Evolutionary conservation across 306 rosid species (phyloP), one percentile per base, ranked within the genome.

Genomic region (Prunus salicina): DNA sequence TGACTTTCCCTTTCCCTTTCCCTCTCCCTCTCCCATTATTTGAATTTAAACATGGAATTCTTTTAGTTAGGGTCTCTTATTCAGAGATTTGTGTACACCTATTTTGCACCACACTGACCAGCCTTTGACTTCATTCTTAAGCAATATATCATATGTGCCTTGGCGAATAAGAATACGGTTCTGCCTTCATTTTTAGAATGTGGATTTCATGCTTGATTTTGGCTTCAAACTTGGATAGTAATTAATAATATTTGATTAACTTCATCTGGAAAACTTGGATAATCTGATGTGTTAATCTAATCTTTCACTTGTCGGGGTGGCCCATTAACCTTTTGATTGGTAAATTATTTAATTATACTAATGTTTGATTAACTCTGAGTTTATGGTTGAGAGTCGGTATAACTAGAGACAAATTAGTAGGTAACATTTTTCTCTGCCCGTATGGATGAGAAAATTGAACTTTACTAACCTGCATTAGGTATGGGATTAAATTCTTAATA

Each of bases 111-210:
- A 52, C 50, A 72, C 73, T 75, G 71, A 32, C 64, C 76, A 58
- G 45, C 34, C 80, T 76, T 61, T 28, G 11, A 76, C 96, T 87
- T 91, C 87, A 85, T 88, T 86, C 89, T 82, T 82, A 91, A 93
- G 97, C 83, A 90, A 86, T 66, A 78, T 67, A 52, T 5, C 18
- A 22, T 57, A 22, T 57, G 62, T 61, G 71, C 47, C 75, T 58
- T 61, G 72, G 78, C 52, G 28, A 24, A 4, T 3, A 24, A 5
- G 61, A 50, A 71, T 68, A 70, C 72, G 76, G 81, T 69, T 84
- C 53, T 25, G 55, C 56, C 41, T n/a, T 76, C 69, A 62, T 16
- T 45, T 45, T 16, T 62, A 56, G 43, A 38, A 46, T 63, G 72
- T 47, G 60, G 71, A 79, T 72, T 78, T 64, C 74, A 32, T 82